Conservation (phyloP, 2,329 filamentous ascomycete genomes). For the Aotearoamyces nothofagi region DNA sequence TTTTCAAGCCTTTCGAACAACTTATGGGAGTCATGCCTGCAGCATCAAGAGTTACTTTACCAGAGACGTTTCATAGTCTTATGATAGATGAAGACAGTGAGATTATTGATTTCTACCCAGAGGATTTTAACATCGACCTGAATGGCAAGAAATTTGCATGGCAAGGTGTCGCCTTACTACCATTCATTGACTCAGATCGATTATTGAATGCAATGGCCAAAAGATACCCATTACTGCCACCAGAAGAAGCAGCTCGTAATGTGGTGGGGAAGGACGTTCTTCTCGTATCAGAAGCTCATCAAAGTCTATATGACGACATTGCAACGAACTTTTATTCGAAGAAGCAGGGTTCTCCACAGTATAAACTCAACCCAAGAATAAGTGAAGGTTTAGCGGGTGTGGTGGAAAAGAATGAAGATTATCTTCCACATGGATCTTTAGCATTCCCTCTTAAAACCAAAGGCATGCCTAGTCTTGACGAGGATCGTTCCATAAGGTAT, state of each 20-base stretch:
- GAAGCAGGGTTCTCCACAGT: slow-evolving; percentile 50
- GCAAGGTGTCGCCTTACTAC: slow-evolving; percentile 87
- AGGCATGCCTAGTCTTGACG: slow-evolving; percentile 62
- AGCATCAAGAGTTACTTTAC: slow-evolving; percentile 81
- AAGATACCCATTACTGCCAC: slow-evolving; percentile 65
- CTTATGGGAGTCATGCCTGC: slow-evolving; percentile 96
- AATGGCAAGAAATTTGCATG: slow-evolving; percentile 98
- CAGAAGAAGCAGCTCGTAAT: slow-evolving; percentile 68
- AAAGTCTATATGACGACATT: slow-evolving; percentile 68
- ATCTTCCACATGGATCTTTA: slow-evolving; percentile 73
- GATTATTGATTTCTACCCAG: slow-evolving; percentile 95
- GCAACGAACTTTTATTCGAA: slow-evolving; percentile 84
- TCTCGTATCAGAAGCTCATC: slow-evolving; percentile 69
- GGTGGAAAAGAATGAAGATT: slow-evolving; percentile 68
- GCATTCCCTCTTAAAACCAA: slow-evolving; percentile 60
- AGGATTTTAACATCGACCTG: slow-evolving; percentile 82
- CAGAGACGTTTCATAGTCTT: slow-evolving; percentile 72
- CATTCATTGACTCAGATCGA: slow-evolving; percentile 89
- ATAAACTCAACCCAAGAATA: slow-evolving; percentile 58
- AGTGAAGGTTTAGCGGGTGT: slow-evolving; percentile 69
- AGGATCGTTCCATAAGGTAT: slow-evolving; percentile 75
- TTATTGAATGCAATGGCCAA: slow-evolving; percentile 69
- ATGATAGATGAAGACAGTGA: slow-evolving; percentile 82
- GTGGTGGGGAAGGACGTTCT: slow-evolving; percentile 66
- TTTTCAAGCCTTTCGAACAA: slow-evolving; percentile 89